phyloP scores from a whole-genome alignment of 176 grass and related monocot genomes.

The Triticum turgidum region DNA sequence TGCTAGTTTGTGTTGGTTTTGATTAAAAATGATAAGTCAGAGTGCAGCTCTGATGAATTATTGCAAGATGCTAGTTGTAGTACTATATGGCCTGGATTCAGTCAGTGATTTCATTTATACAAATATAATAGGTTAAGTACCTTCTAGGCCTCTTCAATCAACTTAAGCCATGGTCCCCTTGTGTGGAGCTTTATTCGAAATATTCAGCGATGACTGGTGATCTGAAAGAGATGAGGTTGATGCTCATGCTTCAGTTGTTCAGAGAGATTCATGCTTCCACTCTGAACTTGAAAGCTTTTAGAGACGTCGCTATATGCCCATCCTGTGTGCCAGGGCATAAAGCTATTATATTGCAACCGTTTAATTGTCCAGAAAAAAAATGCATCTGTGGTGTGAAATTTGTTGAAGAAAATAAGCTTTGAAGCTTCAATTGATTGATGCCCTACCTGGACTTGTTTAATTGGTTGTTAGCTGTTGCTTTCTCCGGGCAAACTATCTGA shows the following conservation, averaged over 20 bases:
- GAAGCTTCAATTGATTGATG: neutral
- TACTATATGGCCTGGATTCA: neutral
- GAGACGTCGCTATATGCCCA: neutral
- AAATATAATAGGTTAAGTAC: neutral
- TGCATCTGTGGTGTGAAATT: neutral
- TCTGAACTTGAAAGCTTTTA: neutral
- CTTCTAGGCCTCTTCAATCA: neutral
- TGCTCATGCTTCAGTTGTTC: conserved; percentile 7
- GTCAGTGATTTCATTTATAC: neutral
- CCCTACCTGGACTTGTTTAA: neutral
- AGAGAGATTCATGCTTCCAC: neutral
- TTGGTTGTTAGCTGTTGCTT: conserved; percentile 26
- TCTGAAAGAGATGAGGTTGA: neutral
- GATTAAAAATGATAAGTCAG: neutral
- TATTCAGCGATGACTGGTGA: neutral
- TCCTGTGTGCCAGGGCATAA: neutral
- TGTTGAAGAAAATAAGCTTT: neutral
- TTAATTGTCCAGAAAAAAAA: neutral
- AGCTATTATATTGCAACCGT: neutral
- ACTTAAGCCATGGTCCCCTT: conserved; percentile 8
- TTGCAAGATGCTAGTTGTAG: neutral
- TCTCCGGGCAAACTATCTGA: conserved; percentile 23
- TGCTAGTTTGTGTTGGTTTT: neutral
- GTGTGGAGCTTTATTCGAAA: neutral
- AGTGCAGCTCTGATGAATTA: neutral